Base-by-base conservation (phyloP, 1,284 basidiomycete genomes). In the Cryptococcus depauperatus region DNA sequence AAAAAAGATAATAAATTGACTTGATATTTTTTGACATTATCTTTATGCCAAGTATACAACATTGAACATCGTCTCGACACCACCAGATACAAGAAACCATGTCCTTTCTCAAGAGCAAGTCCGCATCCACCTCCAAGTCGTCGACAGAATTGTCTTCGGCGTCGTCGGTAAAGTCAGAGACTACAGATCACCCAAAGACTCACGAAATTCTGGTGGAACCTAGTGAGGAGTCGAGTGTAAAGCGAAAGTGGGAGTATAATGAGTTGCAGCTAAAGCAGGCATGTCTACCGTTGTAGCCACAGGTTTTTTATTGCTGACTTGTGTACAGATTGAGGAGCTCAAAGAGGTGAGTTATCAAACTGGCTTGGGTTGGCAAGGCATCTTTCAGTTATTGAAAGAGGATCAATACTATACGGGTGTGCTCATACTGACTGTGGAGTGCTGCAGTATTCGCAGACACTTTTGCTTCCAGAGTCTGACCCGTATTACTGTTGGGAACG, bases 401-500 rank as follows among this genome's bases (percentile, higher is more conserved):
- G n/a, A n/a, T n/a, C n/a, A n/a, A n/a, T n/a, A n/a, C n/a, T 22
- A 21, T 14, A 19, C 35, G 4, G 16, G 7, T 6, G 3, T 7
- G 21, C 18, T 19, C 14, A 10, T 7, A 14, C 22, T 18, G 3
- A 27, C 32, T 8, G 16, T 22, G 25, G 11, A 14, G 30, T 27
- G 19, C 39, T 21, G 21, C 56, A 88, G 85, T 84, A 84, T 58
- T 78, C 83, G 23, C 58, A 77, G 29, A 75, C 77, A 8, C 66
- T 84, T 22, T 59, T 77, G 11, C 74, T 89, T 3, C 82, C 85
- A 1, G 62, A 75, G 34, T 74, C 75, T 10, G 83, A 89, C 61
- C 69, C 79, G 8, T 89, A 89, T 61, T 62, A 81, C 54, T 70
- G 74, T 38, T 87, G 84, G 83, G 86, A 89, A 68, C 66, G 74